Evolutionary conservation across 2,329 filamentous ascomycete genomes (phyloP).

Genomic region (Didymella pomorum): DNA sequence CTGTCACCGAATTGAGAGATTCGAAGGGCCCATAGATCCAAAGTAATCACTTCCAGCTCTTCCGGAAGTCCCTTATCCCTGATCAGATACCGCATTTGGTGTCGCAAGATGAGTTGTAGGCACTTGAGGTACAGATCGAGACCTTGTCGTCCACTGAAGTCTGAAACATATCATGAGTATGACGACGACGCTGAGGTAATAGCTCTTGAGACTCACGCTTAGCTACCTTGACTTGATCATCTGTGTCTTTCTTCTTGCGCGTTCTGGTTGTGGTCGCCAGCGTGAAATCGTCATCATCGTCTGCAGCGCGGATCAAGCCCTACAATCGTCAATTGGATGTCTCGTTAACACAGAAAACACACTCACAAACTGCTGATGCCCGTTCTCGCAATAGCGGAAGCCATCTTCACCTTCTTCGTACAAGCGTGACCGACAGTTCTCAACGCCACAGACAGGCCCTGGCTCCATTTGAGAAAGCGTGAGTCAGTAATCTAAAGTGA

Average conservation of each 20-base stretch:
- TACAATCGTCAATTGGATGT: constrained; percentile 17
- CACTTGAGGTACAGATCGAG: constrained; percentile 82
- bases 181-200: not conserved
- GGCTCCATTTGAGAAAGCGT: constrained; percentile 31
- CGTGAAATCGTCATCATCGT: constrained; percentile 71
- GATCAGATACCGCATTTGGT: constrained; percentile 79
- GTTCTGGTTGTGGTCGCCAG: constrained; percentile 65
- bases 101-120: constrained; percentile 83
- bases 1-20: constrained; percentile 64
- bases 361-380: constrained; percentile 78
- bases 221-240: constrained; percentile 51
- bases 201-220: constrained; percentile 18
- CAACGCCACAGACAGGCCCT: constrained; percentile 59
- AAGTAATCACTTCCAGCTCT: constrained; percentile 80
- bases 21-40: constrained; percentile 85
- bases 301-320: constrained; percentile 52
- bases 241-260: constrained; percentile 61
- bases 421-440: constrained; percentile 74
- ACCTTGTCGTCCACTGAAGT: constrained; percentile 71
- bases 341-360: not conserved
- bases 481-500: not conserved
- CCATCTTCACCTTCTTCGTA: constrained; percentile 75
- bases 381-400: constrained; percentile 78
- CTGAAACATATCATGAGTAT: constrained; percentile 51
- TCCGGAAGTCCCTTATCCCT: constrained; percentile 69